Percentiles rank a stretch among this genome's conserved stretches.
These are phyloP conservation scores for Zymoseptoria passerinii DNA, from an alignment of 2,329 filamentous ascomycete genomes.

Conservation along the genomic window DNA sequence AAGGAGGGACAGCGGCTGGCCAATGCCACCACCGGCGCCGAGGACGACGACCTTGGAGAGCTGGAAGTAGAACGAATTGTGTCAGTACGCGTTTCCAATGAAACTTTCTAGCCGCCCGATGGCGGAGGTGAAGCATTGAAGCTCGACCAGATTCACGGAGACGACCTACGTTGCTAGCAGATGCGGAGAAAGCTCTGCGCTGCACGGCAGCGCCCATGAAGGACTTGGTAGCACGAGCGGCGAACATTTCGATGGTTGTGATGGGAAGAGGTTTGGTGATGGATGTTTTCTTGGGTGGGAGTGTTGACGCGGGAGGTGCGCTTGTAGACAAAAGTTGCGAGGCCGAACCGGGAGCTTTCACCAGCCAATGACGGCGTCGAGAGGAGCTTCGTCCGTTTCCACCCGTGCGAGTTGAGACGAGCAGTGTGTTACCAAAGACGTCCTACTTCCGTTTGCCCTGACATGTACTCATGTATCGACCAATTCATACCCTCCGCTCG, in stretches of 20 bases:
- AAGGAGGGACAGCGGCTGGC: conserved; percentile 93
- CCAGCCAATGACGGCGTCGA: not conserved
- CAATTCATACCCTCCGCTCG: not conserved
- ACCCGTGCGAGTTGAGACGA: not conserved
- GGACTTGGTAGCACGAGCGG: conserved; percentile 38
- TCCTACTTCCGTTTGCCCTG: not conserved
- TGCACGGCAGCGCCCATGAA: conserved; percentile 41
- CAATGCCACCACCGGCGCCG: conserved; percentile 95
- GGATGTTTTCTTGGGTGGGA: not conserved
- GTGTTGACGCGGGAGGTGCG: not conserved
- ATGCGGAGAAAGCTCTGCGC: conserved; percentile 46
- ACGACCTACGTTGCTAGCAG: conserved; percentile 42
- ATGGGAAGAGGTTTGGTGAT: not conserved
- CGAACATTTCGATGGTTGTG: conserved; percentile 57
- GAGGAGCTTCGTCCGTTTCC: not conserved
- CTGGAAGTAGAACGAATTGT: conserved; percentile 40
- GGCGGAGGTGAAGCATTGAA: conserved; percentile 1
- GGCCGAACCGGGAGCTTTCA: not conserved
- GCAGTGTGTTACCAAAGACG: not conserved
- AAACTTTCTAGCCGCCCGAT: not conserved
- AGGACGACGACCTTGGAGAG: conserved; percentile 96
- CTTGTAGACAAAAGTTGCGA: not conserved
- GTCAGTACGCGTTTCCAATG: conserved; percentile 5
- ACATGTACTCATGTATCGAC: not conserved
- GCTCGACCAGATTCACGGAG: not conserved